Percentiles rank a stretch among this genome's conserved stretches.
phyloP scores from a whole-genome alignment of 2,329 filamentous ascomycete species.

The Pestalotiopsis sp. region DNA sequence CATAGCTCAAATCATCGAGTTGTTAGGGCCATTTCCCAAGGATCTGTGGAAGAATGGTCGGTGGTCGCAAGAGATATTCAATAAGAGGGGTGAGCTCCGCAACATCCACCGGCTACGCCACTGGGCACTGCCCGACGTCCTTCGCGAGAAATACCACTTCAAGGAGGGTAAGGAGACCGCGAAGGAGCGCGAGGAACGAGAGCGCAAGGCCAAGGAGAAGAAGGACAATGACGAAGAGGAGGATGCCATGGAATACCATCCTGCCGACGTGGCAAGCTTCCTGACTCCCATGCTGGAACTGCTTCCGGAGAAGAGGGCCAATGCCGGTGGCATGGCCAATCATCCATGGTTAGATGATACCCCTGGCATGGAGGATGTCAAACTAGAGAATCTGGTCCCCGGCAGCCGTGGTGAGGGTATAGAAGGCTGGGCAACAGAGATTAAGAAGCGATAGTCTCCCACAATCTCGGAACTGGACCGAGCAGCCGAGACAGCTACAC shows the following conservation, averaged over 20 bases:
- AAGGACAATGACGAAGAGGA: conserved; percentile 35
- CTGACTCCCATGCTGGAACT: conserved; percentile 90
- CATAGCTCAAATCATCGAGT: conserved; percentile 97
- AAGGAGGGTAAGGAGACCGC: conserved; percentile 73
- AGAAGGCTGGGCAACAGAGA: conserved; percentile 88
- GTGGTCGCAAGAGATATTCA: conserved; percentile 99
- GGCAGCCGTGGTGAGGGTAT: conserved; percentile 89
- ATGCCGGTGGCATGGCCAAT: conserved; percentile 92
- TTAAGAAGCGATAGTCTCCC: conserved; percentile 61
- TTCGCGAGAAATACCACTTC: conserved; percentile 97
- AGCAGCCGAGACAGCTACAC: background rate
- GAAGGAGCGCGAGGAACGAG: conserved; percentile 33
- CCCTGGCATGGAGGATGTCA: conserved; percentile 82
- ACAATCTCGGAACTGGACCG: background rate
- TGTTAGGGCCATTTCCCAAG: conserved; percentile 91
- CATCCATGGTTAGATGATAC: conserved; percentile 84
- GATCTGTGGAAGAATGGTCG: conserved; percentile 90
- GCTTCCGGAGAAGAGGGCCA: conserved; percentile 84
- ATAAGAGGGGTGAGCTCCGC: conserved; percentile 92
- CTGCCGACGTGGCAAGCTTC: conserved; percentile 70
- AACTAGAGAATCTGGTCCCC: conserved; percentile 72
- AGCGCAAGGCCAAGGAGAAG: conserved; percentile 42
- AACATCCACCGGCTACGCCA: conserved; percentile 97
- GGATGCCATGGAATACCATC: conserved; percentile 32
- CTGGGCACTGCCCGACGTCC: conserved; percentile 91